Evolutionary conservation across 768 basidiomycete genomes (phyloP).

Genomic region (Leucogyrophana mollusca): DNA sequence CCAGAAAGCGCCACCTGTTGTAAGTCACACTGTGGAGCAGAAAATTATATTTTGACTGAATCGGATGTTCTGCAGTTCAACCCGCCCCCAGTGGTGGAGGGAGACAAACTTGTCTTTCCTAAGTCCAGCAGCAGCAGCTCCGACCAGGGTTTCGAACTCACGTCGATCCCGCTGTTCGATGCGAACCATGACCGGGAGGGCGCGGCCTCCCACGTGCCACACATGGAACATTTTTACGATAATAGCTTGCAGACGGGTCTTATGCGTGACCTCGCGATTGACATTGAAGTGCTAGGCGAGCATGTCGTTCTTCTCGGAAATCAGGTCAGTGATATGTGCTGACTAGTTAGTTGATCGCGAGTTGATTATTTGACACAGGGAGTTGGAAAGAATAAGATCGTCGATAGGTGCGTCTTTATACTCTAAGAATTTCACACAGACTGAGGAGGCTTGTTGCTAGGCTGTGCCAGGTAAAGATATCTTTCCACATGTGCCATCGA

Average conservation of each 20-base stretch:
- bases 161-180: constrained; percentile 50
- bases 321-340: constrained; percentile 40
- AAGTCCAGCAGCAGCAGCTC: constrained; percentile 32
- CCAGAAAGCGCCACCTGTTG: constrained; percentile 37
- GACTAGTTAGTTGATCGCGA: neutral
- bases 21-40: constrained; percentile 23
- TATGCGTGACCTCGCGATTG: constrained; percentile 65
- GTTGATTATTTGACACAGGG: constrained; percentile 34
- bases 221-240: constrained; percentile 72
- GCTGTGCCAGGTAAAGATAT: constrained; percentile 50
- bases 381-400: constrained; percentile 70
- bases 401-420: constrained; percentile 47
- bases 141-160: constrained; percentile 22
- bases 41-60: constrained; percentile 9
- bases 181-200: constrained; percentile 50
- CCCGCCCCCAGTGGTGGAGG: constrained; percentile 42
- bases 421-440: constrained; percentile 1
- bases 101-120: constrained; percentile 46
- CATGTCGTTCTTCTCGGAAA: constrained; percentile 68
- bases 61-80: constrained; percentile 39
- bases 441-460: constrained; percentile 28
- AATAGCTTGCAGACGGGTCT: constrained; percentile 66
- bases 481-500: neutral
- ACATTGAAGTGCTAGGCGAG: constrained; percentile 59
- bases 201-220: constrained; percentile 55